A percentile compares a stretch with the other conserved stretches of the same genome.
Conservation (phyloP, 1,139 yeast genomes). For the Taphrina communis region DNA sequence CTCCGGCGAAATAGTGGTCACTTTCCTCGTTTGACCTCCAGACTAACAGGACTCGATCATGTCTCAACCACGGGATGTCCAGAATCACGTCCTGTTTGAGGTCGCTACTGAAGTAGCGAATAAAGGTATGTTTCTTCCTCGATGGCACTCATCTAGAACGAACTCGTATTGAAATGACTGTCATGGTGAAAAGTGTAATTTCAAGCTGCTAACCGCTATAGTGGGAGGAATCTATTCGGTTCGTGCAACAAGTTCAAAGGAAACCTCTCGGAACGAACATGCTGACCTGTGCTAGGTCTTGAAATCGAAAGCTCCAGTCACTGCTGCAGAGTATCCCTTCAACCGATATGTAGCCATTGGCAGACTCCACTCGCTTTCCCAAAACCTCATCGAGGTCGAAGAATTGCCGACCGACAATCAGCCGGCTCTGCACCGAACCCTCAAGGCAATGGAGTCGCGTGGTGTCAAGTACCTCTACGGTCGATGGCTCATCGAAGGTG, state of each 20-base stretch:
- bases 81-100: slow-evolving; percentile 86
- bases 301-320: slow-evolving; percentile 95
- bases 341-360: slow-evolving; percentile 88
- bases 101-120: slow-evolving; percentile 98
- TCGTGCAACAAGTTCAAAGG: not conserved
- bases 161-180: not conserved
- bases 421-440: slow-evolving; percentile 66
- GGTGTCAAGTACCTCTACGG: slow-evolving; percentile 89
- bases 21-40: not conserved
- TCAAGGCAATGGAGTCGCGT: slow-evolving; percentile 75
- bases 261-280: not conserved
- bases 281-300: slow-evolving; percentile 58
- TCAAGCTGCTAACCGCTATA: slow-evolving; percentile 24
- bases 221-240: slow-evolving; percentile 94
- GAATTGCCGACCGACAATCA: slow-evolving; percentile 69
- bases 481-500: slow-evolving; percentile 89
- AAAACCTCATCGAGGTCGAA: slow-evolving; percentile 76
- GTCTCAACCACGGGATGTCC: slow-evolving; percentile 51
- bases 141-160: not conserved
- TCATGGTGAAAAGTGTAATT: not conserved
- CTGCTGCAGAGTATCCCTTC: slow-evolving; percentile 83
- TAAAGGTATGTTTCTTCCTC: slow-evolving; percentile 53
- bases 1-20: too few relatives aligned
- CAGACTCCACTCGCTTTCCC: slow-evolving; percentile 63
- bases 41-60: not conserved